Evolutionary conservation across 2,329 filamentous ascomycete species (phyloP).

Genomic region (Verticillium nonalfalfae): DNA sequence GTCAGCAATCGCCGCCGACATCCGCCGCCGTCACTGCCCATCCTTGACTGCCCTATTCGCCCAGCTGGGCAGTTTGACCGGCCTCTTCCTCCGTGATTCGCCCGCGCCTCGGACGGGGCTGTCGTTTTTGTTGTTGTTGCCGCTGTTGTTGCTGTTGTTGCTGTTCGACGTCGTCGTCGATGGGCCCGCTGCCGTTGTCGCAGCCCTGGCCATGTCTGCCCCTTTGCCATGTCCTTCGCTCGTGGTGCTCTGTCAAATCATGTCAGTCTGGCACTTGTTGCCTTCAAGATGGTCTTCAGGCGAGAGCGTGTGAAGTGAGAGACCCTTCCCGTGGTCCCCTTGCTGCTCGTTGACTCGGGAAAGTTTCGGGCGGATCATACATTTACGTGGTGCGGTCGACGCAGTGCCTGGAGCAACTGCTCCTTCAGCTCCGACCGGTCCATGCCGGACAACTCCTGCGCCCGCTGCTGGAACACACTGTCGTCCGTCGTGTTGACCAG

Average conservation of each 20-base stretch:
- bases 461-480: conserved; percentile 17
- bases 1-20: no score
- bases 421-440: conserved; percentile 17
- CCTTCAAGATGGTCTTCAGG: background rate
- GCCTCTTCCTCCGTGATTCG: conserved; percentile 8
- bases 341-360: background rate
- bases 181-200: no score
- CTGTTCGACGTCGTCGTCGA: no score
- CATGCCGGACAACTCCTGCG: conserved; percentile 17
- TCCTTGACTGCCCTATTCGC: conserved; percentile 19
- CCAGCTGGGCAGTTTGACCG: conserved; percentile 20
- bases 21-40: background rate
- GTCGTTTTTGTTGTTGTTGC: background rate
- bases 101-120: conserved; percentile 24
- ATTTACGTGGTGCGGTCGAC: conserved; percentile 19
- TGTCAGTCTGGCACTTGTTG: background rate
- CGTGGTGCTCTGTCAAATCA: background rate
- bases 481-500: conserved; percentile 18
- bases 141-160: background rate
- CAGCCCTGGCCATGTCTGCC: no score
- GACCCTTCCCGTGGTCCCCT: background rate
- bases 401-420: conserved; percentile 12
- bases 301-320: background rate
- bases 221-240: background rate
- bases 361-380: conserved; percentile 18